phyloP scores from a whole-genome alignment of 148 eudicot species.

The Rhododendron ovatum region DNA sequence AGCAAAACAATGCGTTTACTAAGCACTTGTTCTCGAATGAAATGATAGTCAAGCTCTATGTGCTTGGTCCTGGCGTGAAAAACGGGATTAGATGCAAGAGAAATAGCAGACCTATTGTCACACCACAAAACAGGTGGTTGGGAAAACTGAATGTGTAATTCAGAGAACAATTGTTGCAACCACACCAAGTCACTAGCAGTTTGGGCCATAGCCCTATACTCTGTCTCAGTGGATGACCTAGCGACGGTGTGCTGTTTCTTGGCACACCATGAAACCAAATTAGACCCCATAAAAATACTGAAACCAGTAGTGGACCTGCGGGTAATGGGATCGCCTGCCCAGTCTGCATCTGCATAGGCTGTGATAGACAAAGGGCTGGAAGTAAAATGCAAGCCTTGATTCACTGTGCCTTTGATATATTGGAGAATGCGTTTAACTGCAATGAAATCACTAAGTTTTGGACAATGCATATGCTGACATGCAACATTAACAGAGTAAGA shows the following conservation, averaged over 20 bases:
- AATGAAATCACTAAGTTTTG: background rate
- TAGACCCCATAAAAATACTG: background rate
- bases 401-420: background rate
- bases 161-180: background rate
- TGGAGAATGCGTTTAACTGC: background rate
- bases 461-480: background rate
- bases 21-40: background rate
- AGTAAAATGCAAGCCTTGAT: background rate
- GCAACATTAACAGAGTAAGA: background rate
- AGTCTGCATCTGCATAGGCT: background rate
- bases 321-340: background rate
- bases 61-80: background rate
- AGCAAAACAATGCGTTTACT: no score
- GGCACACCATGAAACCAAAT: background rate
- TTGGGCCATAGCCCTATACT: background rate
- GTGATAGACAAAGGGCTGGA: no score
- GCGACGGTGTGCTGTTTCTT: background rate
- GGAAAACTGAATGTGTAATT: no score
- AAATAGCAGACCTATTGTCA: background rate
- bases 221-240: background rate
- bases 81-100: background rate
- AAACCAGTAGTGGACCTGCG: background rate
- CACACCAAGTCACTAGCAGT: background rate
- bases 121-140: background rate
- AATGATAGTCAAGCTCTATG: background rate